A percentile compares a stretch with the other conserved stretches of the same genome.
These are phyloP conservation scores for Inonotus hispidus DNA, from an alignment of 1,284 basidiomycete species.

Conservation along the genomic window DNA sequence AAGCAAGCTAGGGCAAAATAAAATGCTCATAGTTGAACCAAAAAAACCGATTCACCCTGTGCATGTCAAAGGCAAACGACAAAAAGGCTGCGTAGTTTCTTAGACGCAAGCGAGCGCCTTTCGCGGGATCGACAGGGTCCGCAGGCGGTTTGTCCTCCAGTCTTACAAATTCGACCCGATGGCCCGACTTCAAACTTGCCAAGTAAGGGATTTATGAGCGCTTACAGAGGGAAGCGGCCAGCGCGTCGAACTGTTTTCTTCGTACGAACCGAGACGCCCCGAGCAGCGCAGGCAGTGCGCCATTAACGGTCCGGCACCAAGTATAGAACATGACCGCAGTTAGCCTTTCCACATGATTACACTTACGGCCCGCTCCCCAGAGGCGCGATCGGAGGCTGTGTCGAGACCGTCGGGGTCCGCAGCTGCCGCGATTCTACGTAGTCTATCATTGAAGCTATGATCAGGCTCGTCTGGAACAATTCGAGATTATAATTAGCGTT, in stretches of 20 bases:
- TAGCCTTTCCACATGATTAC: not conserved
- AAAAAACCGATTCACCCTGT: too few relatives aligned
- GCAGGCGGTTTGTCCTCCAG: not conserved
- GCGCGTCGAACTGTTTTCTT: not conserved
- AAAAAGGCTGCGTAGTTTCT: not conserved
- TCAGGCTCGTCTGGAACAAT: not conserved
- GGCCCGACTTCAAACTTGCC: not conserved
- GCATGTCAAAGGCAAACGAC: not conserved
- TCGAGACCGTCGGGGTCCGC: not conserved
- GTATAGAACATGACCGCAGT: not conserved
- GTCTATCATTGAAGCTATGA: not conserved
- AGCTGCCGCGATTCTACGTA: not conserved
- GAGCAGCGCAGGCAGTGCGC: not conserved
- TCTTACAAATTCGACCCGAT: not conserved
- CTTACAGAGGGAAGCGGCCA: not conserved
- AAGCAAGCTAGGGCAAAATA: too few relatives aligned
- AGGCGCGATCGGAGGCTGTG: constrained; percentile 2
- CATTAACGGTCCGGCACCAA: not conserved
- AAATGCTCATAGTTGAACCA: too few relatives aligned
- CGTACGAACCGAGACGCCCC: not conserved
- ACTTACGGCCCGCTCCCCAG: not conserved
- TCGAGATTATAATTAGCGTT: not conserved
- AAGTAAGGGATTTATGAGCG: not conserved
- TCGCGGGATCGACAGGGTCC: not conserved
- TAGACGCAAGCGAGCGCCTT: not conserved